Base-by-base conservation (phyloP, 345 rosid species). In the Adansonia digitata region DNA sequence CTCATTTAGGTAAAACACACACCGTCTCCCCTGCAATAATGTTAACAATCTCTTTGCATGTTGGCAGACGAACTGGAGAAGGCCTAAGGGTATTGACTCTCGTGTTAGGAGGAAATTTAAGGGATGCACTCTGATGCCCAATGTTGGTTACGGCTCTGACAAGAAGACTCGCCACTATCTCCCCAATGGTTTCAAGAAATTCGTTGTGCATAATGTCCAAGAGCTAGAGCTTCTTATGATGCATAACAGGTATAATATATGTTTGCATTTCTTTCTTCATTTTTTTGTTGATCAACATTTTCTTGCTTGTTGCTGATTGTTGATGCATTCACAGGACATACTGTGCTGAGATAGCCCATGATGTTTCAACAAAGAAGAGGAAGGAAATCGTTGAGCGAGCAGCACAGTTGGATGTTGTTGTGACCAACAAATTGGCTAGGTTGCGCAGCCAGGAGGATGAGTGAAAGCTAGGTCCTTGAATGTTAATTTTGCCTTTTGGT, bases 61-160 rank as follows among this genome's bases (percentile, higher is more conserved):
- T 35, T 79, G 52, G 74, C 81, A 89, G 91, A 35, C 75, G 72
- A 89, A 63, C 82, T 88, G 91, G 91, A 46, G 89, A 56, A 83
- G 91, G 83, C 91, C 93, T 0, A 87, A 89, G 90, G 91, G 91
- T 84, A 89, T 90, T 77, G 92, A 90, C 79, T 90, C 94, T 13
- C 89, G 94, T 72, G 89, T 88, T 63, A 84, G 94, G 82, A 88
- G 94, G 63, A 90, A 88, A 86, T 90, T 90, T 80, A 90, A 90
- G 65, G 94, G 94, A 81, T 75, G 82, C 75, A 81, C 86, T 27
- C 43, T 90, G 75, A 90, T 90, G 92, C 94, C 92, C 29, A 90
- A 90, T 60, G 82, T 90, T 51, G 94, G 92, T 46, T 90, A 90
- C 64, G 92, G 89, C 20, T 77, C 89, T 0, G 92, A 88, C 84